A percentile compares a stretch with the other conserved stretches of the same genome.
These are phyloP conservation scores for Boletellus ananiceps DNA, from an alignment of 768 basidiomycete genomes.

Conservation along the genomic window DNA sequence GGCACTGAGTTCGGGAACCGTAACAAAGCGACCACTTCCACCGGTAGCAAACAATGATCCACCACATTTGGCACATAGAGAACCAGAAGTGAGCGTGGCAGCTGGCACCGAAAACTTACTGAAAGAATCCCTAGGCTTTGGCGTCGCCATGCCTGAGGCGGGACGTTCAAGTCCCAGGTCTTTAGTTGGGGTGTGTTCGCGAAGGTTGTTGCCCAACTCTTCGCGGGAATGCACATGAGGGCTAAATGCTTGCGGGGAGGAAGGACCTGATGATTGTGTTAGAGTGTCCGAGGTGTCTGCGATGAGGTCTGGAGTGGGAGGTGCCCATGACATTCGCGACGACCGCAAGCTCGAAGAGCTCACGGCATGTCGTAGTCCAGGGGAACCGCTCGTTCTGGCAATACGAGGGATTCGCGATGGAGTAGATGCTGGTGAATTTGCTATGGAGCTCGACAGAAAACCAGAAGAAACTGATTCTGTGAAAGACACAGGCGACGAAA, in stretches of 20 bases:
- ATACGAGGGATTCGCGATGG: slow-evolving; percentile 31
- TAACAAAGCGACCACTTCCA: slow-evolving; percentile 64
- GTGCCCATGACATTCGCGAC: slow-evolving; percentile 30
- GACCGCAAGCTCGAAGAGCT: slow-evolving; percentile 29
- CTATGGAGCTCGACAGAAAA: slow-evolving; percentile 10
- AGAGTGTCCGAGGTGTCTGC: slow-evolving; percentile 57
- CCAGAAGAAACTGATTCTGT: slow-evolving; percentile 14
- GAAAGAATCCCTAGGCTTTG: slow-evolving; percentile 24
- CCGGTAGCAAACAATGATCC: slow-evolving; percentile 52
- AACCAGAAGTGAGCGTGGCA: slow-evolving; percentile 35
- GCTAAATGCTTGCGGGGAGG: slow-evolving; percentile 45
- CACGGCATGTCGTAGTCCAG: slow-evolving; percentile 22
- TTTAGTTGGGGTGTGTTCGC: slow-evolving; percentile 5
- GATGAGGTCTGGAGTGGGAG: slow-evolving; percentile 57
- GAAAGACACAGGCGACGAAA: slow-evolving; percentile 23
- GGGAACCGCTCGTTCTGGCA: slow-evolving; percentile 21
- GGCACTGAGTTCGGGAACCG: slow-evolving; percentile 51
- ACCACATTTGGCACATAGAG: slow-evolving; percentile 58
- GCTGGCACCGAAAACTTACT: slow-evolving; percentile 27
- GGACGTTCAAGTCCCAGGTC: slow-evolving; percentile 8
- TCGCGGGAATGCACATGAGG: slow-evolving; percentile 22
- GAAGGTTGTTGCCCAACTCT: slow-evolving; percentile 7
- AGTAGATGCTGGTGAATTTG: slow-evolving; percentile 8
- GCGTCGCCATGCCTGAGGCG: slow-evolving; percentile 26
- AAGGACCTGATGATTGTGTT: slow-evolving; percentile 50